phyloP scores from a whole-genome alignment of 345 rosid genomes.

The Cardamine chenopodiifolia region DNA sequence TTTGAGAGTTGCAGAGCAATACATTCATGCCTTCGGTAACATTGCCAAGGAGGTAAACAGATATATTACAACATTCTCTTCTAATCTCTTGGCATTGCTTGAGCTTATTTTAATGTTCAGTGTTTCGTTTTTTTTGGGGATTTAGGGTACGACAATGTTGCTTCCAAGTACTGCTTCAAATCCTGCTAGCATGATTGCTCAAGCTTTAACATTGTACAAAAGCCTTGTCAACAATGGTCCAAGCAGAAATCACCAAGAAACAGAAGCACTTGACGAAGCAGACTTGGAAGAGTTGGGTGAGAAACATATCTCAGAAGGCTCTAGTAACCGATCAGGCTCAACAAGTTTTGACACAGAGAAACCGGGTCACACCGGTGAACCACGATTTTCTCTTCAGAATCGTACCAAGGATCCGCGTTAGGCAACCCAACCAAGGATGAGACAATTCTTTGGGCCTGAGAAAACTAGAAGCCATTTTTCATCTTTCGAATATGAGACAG shows the following conservation, averaged over 20 bases:
- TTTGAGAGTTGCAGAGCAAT: slow-evolving; percentile 79
- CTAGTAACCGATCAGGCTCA: slow-evolving; percentile 37
- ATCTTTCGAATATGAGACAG: slow-evolving; percentile 6
- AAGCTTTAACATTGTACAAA: slow-evolving; percentile 81
- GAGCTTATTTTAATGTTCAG: slow-evolving; percentile 1
- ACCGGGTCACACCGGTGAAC: slow-evolving; percentile 22
- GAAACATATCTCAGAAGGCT: slow-evolving; percentile 37
- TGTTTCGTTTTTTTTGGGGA: neutral
- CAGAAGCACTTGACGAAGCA: slow-evolving; percentile 30
- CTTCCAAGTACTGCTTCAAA: slow-evolving; percentile 72
- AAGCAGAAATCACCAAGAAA: slow-evolving; percentile 30
- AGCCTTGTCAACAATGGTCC: slow-evolving; percentile 54
- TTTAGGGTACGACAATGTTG: slow-evolving; percentile 85
- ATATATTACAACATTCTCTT: neutral
- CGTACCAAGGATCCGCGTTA: slow-evolving; percentile 35
- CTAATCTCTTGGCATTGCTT: neutral
- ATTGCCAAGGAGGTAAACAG: slow-evolving; percentile 86
- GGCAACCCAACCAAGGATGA: slow-evolving; percentile 8
- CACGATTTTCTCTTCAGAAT: slow-evolving; percentile 70
- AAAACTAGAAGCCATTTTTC: slow-evolving; percentile 13
- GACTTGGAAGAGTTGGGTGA: slow-evolving; percentile 32
- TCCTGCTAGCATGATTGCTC: slow-evolving; percentile 79
- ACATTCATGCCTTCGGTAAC: slow-evolving; percentile 79
- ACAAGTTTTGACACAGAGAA: slow-evolving; percentile 30
- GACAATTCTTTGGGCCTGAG: slow-evolving; percentile 27